A percentile compares a stretch with the other conserved stretches of the same genome.
phyloP scores from a whole-genome alignment of 31 red algal genomes.

The Pterothamnion heteromorphum region DNA sequence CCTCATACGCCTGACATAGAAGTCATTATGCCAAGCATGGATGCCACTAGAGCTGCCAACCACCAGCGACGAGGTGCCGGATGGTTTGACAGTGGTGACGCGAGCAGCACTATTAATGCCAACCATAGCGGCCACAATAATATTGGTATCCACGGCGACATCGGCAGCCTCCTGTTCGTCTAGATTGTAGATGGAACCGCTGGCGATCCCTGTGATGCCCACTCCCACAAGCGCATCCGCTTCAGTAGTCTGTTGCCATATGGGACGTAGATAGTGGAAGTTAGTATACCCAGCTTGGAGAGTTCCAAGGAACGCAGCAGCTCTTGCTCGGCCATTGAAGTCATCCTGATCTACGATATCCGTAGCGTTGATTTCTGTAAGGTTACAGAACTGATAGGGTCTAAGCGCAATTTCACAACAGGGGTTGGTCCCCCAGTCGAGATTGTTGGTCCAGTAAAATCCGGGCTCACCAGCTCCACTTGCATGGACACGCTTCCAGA shows the following conservation, averaged over 20 bases:
- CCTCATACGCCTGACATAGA: background rate
- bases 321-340: background rate
- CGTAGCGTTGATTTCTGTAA: slow-evolving; percentile 6
- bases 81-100: background rate
- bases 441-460: background rate
- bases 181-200: background rate
- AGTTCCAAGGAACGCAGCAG: background rate
- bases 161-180: background rate
- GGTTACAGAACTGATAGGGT: background rate
- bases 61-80: too few species aligned
- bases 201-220: background rate
- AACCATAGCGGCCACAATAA: background rate
- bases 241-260: background rate
- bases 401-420: slow-evolving; percentile 12
- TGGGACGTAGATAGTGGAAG: background rate
- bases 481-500: background rate
- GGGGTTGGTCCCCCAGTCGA: background rate
- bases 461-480: background rate
- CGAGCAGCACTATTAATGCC: too few species aligned
- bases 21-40: background rate
- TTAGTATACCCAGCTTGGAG: background rate
- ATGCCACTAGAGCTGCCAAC: background rate
- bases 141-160: background rate
- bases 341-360: background rate
- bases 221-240: background rate